Evolutionary conservation across 2,329 filamentous ascomycete species (phyloP), one percentile per base, ranked within the genome.

Genomic region (Myriosclerotinia duriaeana): DNA sequence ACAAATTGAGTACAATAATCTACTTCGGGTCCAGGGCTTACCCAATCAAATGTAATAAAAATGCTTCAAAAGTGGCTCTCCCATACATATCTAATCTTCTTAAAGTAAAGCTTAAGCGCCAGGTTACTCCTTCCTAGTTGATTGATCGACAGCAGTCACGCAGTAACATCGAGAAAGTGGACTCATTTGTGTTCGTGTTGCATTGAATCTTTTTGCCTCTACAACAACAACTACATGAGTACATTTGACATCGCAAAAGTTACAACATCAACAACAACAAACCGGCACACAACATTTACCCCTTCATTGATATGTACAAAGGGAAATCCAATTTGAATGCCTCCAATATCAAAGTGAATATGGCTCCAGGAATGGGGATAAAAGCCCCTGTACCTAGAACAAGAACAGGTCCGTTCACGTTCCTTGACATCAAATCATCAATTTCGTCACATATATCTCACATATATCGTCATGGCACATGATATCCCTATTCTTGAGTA

Each of bases 301-400:
- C 26, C 44, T 26, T 20, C 44, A 48, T 60, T 60, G 58, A 60
- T 40, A 60, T 60, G 58, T 60, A 17, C 58, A 50, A 50, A 60
- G 58, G 44, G 58, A 50, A 50, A 50, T 38, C 15, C 9, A 53
- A 53, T 15, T 42, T 50, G 54, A 65, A 60, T 50, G 64, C 56
- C 34, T 54, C 53, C 20, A 40, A 63, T 50, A 48, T 34, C 22
- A 55, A 48, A 34, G 14, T 44, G 50, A 69, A 44, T 15, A 75
- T 75, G 73, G 70, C 73, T 44, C 73, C 72, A 3, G 74, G 73
- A 59, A 71, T 70, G 68, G 73, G 73, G 42, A 72, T 75, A 50
- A 75, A 75, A 61, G 68, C 72, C 40, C 73, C 74, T 17, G 72
- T 75, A 3, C 73, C 74, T 30, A 66, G 74, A 42, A 76, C 74